Evolutionary conservation across 331 rosid genomes (phyloP), one percentile per base, ranked within the genome.

Genomic region (Malus hybrid): DNA sequence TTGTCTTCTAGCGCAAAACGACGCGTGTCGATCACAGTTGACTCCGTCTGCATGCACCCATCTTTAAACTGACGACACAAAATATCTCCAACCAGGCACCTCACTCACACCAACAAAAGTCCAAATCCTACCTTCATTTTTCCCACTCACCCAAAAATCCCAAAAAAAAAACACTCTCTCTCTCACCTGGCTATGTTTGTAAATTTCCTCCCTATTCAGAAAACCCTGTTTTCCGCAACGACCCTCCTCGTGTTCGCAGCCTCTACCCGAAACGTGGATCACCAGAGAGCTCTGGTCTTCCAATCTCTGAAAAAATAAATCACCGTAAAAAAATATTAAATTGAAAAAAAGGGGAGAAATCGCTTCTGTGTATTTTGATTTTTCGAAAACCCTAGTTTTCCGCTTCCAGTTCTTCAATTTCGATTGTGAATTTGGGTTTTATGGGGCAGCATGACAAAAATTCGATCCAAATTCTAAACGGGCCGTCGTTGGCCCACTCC

Each of bases 371-470:
- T 15, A 2, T 8, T 42, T 58, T 60, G 1, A 32, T 53, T 75
- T 28, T 60, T 20, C 30, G 5, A 62, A 82, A 81, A 82, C 73
- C 85, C 78, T 36, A 36, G 22, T 10, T 82, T 66, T 8, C 56
- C 28, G 29, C 60, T 29, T 6, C 48, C 26, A 18, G 32, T 58
- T 39, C 18, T 13, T 4, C 22, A 26, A 36, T 22, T 57, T 29
- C 66, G 15, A 20, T 71, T 58, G 34, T 24, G 53, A 36, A 7
- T 16, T 72, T 44, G 79, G 80, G 70, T 44, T 68, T 56, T 10
- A 88, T 90, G 97, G 91, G 87, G 29, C 85, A 63, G 52, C 75
- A 55, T 7, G 76, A 39, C 26, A 60, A 39, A 11, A 86, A 79
- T 33, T 81, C 91, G 33, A 77, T 75, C 1, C 73, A 19, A 19